Conservation (phyloP, 257 asterid genomes). For the Avicennia marina region DNA sequence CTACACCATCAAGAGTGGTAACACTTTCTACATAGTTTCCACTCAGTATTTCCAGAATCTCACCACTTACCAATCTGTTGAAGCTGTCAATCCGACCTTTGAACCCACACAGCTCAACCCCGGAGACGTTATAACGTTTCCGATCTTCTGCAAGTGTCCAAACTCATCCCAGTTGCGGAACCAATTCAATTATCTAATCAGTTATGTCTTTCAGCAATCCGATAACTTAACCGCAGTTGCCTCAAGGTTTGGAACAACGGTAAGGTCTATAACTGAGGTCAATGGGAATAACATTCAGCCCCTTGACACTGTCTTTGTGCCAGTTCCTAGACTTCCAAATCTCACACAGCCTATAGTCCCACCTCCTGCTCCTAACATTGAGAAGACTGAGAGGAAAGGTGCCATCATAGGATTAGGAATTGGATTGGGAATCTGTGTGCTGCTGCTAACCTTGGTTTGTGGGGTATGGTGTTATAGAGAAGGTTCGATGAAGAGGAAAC, state of each 20-base stretch:
- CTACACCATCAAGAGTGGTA: constrained; percentile 40
- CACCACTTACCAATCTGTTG: constrained; percentile 69
- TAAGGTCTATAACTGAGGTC: constrained; percentile 34
- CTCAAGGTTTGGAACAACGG: constrained; percentile 39
- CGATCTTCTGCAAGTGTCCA: constrained; percentile 86
- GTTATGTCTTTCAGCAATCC: constrained; percentile 60
- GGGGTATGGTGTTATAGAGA: constrained; percentile 48
- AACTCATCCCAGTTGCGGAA: constrained; percentile 30
- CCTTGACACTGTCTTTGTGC: constrained; percentile 58
- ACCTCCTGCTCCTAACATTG: constrained; percentile 2
- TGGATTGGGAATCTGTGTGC: constrained; percentile 57
- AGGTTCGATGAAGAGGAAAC: constrained; percentile 20
- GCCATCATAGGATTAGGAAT: constrained; percentile 55
- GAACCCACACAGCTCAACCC: constrained; percentile 23
- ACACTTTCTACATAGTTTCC: constrained; percentile 50
- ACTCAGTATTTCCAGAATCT: constrained; percentile 37
- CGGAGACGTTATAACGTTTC: constrained; percentile 45
- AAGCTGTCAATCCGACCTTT: constrained; percentile 59
- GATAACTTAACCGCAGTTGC: constrained; percentile 55
- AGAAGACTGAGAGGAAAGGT: constrained; percentile 36
- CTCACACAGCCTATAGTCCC: constrained; percentile 44
- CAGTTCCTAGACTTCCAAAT: constrained; percentile 58
- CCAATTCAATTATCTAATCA: constrained; percentile 41
- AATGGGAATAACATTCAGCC: constrained; percentile 43
- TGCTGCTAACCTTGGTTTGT: constrained; percentile 31